phyloP scores from a whole-genome alignment of 208 protist species.

The Leishmania braziliensis region DNA sequence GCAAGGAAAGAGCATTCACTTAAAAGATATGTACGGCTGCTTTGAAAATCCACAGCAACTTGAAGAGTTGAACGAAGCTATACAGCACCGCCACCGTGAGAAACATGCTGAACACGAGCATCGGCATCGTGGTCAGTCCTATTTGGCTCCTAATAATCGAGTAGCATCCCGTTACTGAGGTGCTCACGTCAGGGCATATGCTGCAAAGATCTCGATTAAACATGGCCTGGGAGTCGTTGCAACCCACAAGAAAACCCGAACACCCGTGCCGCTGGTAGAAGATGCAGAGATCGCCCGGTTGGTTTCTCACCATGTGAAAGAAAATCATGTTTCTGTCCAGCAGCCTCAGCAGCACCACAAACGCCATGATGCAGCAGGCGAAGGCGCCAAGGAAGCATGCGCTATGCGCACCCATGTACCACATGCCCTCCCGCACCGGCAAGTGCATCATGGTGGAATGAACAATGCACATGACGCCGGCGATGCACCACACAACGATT shows the following conservation, averaged over 20 bases:
- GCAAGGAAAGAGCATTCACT: not conserved
- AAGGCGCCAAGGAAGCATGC: constrained; percentile 20
- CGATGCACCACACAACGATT: constrained; percentile 10
- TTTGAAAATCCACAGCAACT: constrained; percentile 5
- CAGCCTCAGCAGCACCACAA: not conserved
- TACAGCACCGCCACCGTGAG: constrained; percentile 5
- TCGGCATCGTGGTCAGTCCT: not conserved
- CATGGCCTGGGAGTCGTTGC: not conserved
- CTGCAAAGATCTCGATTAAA: not conserved
- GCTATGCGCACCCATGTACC: not conserved
- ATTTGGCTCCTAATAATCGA: not conserved
- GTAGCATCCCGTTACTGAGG: constrained; percentile 9
- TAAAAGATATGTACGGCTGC: not conserved
- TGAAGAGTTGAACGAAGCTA: constrained; percentile 9
- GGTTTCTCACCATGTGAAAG: not conserved
- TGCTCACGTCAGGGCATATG: not conserved
- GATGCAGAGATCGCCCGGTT: not conserved
- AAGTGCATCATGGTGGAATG: constrained; percentile 47
- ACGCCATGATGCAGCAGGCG: constrained; percentile 11
- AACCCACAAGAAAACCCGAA: not conserved
- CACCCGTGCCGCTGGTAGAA: constrained; percentile 8
- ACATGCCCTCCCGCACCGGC: constrained; percentile 22
- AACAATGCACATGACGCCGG: not conserved
- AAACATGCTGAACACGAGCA: constrained; percentile 21
- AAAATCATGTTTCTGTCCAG: not conserved